These are phyloP conservation scores for Wilcoxina mikolae DNA, from an alignment of 495 filamentous ascomycete species.

Conservation along the genomic window DNA sequence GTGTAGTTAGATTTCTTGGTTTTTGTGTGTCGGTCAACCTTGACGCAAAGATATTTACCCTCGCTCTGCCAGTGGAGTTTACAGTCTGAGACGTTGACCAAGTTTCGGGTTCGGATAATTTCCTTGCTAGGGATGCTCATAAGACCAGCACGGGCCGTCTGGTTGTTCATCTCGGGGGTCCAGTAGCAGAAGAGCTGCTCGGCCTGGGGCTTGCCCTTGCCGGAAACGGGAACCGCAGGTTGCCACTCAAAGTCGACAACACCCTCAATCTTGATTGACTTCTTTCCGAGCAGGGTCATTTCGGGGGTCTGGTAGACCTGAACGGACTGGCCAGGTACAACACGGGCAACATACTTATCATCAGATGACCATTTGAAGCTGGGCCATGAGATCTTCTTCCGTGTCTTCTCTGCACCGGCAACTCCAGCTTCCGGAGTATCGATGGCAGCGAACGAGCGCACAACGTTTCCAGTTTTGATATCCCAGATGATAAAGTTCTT, in stretches of 20 bases:
- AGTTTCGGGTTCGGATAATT: slow-evolving; percentile 79
- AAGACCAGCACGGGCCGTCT: slow-evolving; percentile 88
- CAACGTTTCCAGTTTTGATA: slow-evolving; percentile 71
- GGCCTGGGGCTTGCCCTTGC: slow-evolving; percentile 46
- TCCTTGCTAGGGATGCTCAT: slow-evolving; percentile 94
- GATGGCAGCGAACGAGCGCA: slow-evolving; percentile 82
- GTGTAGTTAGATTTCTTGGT: slow-evolving; percentile 95
- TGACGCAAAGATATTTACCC: slow-evolving; percentile 84
- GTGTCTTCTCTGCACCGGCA: slow-evolving; percentile 45
- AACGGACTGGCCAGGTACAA: slow-evolving; percentile 75
- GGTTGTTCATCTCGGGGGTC: slow-evolving; percentile 96
- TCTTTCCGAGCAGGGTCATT: slow-evolving; percentile 83
- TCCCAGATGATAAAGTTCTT: slow-evolving; percentile 99
- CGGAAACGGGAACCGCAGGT: slow-evolving; percentile 56
- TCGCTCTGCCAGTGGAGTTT: slow-evolving; percentile 97
- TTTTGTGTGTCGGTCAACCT: slow-evolving; percentile 97
- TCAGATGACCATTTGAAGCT: slow-evolving; percentile 99
- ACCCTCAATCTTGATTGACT: slow-evolving; percentile 84
- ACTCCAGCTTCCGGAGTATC: slow-evolving; percentile 46
- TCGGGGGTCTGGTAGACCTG: slow-evolving; percentile 86
- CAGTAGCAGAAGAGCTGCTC: slow-evolving; percentile 97
- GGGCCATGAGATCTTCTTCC: slow-evolving; percentile 92
- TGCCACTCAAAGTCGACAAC: slow-evolving; percentile 98
- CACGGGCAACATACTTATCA: slow-evolving; percentile 87
- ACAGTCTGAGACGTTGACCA: slow-evolving; percentile 93